Percentiles rank a stretch among this genome's conserved stretches.
These are phyloP conservation scores for Zea mays DNA, from an alignment of 176 grass and related monocot genomes.

Conservation along the genomic window DNA sequence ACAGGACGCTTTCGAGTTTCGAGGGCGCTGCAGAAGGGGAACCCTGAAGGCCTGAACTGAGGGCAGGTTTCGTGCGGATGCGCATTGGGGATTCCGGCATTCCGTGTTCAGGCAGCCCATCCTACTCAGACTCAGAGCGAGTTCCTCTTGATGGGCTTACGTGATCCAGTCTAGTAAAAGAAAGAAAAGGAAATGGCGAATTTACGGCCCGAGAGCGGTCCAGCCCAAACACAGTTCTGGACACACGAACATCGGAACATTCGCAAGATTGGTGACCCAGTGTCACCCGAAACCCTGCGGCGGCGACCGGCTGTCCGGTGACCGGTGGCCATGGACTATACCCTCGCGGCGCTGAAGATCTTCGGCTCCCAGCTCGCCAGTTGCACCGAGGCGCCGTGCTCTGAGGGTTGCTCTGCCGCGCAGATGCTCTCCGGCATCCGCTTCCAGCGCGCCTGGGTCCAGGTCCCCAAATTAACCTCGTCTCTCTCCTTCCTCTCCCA, in stretches of 20 bases:
- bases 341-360: slow-evolving; percentile 79
- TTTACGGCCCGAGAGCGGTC: neutral
- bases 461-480: slow-evolving; percentile 37
- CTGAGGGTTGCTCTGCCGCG: slow-evolving; percentile 33
- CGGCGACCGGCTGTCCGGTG: neutral
- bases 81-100: neutral
- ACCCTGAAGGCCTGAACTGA: neutral
- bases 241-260: neutral
- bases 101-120: neutral
- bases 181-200: neutral
- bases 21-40: neutral
- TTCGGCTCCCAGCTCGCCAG: slow-evolving; percentile 60
- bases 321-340: slow-evolving; percentile 61
- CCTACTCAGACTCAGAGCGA: neutral
- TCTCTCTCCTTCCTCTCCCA: neutral
- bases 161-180: neutral
- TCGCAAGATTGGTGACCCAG: too few species aligned
- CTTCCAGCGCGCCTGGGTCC: slow-evolving; percentile 94
- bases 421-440: slow-evolving; percentile 65
- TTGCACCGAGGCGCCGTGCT: slow-evolving; percentile 26
- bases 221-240: neutral
- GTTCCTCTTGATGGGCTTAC: neutral
- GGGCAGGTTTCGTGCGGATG: neutral
- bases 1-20: neutral
- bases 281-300: neutral